Conservation (phyloP, 768 basidiomycete genomes). For the Holtermannia corniformis region DNA sequence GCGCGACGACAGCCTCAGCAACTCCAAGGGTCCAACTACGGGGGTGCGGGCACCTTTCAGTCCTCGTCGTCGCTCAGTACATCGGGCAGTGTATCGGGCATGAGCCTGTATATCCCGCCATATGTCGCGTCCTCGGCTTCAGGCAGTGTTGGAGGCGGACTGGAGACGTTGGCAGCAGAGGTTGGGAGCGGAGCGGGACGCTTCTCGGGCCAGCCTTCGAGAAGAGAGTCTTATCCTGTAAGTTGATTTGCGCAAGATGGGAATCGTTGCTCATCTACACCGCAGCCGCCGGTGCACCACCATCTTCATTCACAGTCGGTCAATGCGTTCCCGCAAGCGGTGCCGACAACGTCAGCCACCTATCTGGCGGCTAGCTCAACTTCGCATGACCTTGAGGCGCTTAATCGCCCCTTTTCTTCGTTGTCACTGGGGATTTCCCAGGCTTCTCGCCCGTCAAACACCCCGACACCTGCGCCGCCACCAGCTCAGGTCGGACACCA, state of each 20-base stretch:
- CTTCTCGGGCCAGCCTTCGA: neutral
- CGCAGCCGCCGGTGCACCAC: neutral
- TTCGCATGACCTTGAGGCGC: slow-evolving; percentile 16
- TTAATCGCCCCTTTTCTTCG: slow-evolving; percentile 24
- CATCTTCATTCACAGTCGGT: slow-evolving; percentile 4
- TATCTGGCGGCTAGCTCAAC: neutral
- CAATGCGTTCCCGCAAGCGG: neutral
- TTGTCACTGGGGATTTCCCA: slow-evolving; percentile 22
- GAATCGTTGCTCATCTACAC: neutral
- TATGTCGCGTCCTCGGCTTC: slow-evolving; percentile 9
- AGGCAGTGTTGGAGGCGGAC: neutral
- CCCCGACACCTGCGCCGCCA: slow-evolving; percentile 12
- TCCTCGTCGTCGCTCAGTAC: slow-evolving; percentile 16
- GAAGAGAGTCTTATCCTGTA: slow-evolving; percentile 10
- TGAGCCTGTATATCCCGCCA: slow-evolving; percentile 37
- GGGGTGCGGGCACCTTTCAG: slow-evolving; percentile 9
- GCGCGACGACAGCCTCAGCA: neutral
- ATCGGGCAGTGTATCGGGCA: slow-evolving; percentile 29
- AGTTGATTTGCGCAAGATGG: slow-evolving; percentile 8
- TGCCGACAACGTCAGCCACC: slow-evolving; percentile 1
- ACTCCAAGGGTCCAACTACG: slow-evolving; percentile 13
- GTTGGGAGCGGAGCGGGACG: neutral
- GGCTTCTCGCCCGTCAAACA: slow-evolving; percentile 9
- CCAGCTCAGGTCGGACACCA: slow-evolving; percentile 4
- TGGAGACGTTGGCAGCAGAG: neutral